Evolutionary conservation across 2,329 filamentous ascomycete species (phyloP).

Genomic region (Curvularia spicifera): DNA sequence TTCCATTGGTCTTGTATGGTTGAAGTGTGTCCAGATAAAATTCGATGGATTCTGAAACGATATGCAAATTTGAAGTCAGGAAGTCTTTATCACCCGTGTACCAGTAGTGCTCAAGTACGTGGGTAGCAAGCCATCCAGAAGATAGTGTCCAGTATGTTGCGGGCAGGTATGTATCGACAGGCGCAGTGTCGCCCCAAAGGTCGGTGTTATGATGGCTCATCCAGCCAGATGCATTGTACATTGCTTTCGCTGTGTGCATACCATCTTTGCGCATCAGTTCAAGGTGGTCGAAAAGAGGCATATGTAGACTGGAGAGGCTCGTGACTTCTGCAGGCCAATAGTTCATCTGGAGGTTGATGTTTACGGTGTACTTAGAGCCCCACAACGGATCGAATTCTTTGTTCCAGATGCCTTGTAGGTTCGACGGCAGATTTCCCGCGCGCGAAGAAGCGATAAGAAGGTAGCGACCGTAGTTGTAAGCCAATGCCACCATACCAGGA

Average conservation of each 20-base stretch:
- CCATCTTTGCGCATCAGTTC: slow-evolving; percentile 48
- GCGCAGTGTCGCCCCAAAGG: slow-evolving; percentile 34
- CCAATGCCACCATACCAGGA: slow-evolving; percentile 39
- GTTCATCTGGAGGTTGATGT: slow-evolving; percentile 63
- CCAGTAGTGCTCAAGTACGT: slow-evolving; percentile 33
- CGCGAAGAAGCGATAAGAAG: slow-evolving; percentile 48
- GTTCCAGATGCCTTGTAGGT: slow-evolving; percentile 57
- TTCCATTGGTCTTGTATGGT: slow-evolving; percentile 7
- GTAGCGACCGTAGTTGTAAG: slow-evolving; percentile 51
- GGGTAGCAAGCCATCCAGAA: slow-evolving; percentile 37
- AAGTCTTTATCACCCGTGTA: slow-evolving; percentile 28
- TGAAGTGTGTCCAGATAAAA: slow-evolving; percentile 11
- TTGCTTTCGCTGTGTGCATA: slow-evolving; percentile 21
- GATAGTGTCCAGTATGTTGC: slow-evolving; percentile 37
- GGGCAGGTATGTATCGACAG: slow-evolving; percentile 33
- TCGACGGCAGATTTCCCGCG: slow-evolving; percentile 49
- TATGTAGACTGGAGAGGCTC: slow-evolving; percentile 47
- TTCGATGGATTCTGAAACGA: slow-evolving; percentile 2
- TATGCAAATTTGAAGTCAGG: slow-evolving; percentile 18
- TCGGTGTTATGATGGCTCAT: slow-evolving; percentile 39
- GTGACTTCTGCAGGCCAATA: slow-evolving; percentile 53
- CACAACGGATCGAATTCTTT: slow-evolving; percentile 51
- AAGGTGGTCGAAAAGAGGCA: slow-evolving; percentile 53
- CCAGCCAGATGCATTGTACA: slow-evolving; percentile 35
- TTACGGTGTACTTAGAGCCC: slow-evolving; percentile 60